Conservation (phyloP, 306 rosid species). For the Malus sylvestris region DNA sequence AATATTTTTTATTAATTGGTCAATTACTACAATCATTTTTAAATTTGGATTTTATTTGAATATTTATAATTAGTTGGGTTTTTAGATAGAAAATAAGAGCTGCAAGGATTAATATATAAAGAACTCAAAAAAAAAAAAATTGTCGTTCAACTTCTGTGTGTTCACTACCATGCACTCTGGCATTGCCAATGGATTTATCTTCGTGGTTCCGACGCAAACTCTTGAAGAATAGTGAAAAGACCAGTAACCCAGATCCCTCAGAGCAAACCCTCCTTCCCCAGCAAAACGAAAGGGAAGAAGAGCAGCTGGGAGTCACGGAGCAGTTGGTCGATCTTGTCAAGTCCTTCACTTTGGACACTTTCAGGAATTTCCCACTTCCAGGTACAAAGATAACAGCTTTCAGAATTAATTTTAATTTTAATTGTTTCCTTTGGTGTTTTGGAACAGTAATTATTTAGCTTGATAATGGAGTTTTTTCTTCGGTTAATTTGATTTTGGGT, state of each 20-base stretch:
- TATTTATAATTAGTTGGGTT: too few species aligned
- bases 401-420: background rate
- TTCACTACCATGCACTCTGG: background rate
- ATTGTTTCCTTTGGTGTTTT: background rate
- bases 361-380: constrained; percentile 60
- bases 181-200: constrained; percentile 39
- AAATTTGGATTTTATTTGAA: too few species aligned
- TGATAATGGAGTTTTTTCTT: background rate
- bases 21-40: too few species aligned
- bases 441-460: background rate
- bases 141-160: background rate
- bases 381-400: constrained; percentile 30
- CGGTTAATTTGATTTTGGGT: background rate
- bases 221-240: constrained; percentile 16
- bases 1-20: too few species aligned
- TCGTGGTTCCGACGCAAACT: constrained; percentile 61
- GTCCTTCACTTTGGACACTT: constrained; percentile 69
- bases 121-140: too few species aligned
- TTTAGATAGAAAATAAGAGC: too few species aligned
- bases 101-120: too few species aligned
- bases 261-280: constrained; percentile 9
- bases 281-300: constrained; percentile 7
- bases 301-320: constrained; percentile 52
- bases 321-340: constrained; percentile 48
- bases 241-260: constrained; percentile 22